Evolutionary conservation across 148 eudicot species (phyloP).

Genomic region (Limonium bicolor): DNA sequence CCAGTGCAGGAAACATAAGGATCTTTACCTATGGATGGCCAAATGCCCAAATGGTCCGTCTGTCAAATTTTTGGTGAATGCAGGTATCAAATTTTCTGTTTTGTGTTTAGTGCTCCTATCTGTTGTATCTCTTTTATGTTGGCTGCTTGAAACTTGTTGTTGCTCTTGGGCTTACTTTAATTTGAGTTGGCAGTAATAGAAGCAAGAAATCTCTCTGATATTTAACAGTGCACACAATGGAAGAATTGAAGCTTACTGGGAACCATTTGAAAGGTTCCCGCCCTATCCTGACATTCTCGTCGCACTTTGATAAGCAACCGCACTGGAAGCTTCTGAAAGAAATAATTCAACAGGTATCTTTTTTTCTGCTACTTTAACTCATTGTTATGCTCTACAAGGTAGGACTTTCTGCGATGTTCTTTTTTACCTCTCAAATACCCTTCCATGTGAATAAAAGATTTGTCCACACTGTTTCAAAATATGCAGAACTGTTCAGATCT

Average conservation of each 20-base stretch:
- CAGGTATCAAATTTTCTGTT: slow-evolving; percentile 29
- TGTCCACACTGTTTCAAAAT: no score
- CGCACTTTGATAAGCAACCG: slow-evolving; percentile 62
- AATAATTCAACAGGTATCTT: slow-evolving; percentile 59
- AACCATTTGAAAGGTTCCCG: slow-evolving; percentile 89
- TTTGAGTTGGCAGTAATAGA: no score
- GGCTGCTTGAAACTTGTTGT: neutral
- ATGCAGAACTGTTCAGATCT: no score
- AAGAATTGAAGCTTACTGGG: slow-evolving; percentile 92
- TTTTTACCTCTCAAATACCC: no score
- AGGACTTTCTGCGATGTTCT: no score
- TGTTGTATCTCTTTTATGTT: neutral
- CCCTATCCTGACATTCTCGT: slow-evolving; percentile 69
- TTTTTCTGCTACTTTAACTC: no score
- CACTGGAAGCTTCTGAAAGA: slow-evolving; percentile 90
- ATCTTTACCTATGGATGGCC: slow-evolving; percentile 92
- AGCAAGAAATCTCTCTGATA: neutral
- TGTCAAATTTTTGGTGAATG: slow-evolving; percentile 86
- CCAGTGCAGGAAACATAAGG: slow-evolving; percentile 94
- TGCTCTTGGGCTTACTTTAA: no score
- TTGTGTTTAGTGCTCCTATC: neutral
- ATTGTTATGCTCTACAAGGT: no score
- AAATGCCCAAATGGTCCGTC: slow-evolving; percentile 97
- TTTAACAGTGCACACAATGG: slow-evolving; percentile 80
- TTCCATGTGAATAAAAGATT: no score